phyloP scores from a whole-genome alignment of 1,284 basidiomycete species.

The Rhodotorula sp. region DNA sequence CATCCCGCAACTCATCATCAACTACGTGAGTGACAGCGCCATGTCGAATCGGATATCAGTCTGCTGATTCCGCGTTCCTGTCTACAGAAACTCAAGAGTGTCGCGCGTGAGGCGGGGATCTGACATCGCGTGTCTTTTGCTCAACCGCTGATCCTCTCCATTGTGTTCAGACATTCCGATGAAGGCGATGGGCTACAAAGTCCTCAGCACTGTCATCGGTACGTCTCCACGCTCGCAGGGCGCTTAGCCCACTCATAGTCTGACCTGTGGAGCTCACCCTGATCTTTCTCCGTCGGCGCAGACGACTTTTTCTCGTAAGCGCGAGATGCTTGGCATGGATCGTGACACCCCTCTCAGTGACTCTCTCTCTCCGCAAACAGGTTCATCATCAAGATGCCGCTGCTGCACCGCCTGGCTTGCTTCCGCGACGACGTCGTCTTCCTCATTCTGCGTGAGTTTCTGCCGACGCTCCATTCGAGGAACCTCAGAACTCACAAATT shows the following conservation, averaged over 20 bases:
- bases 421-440: constrained; percentile 58
- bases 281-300: background rate
- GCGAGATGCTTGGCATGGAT: background rate
- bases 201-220: constrained; percentile 24
- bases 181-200: constrained; percentile 76
- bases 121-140: too few relatives aligned
- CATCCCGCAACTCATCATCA: constrained; percentile 75
- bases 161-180: constrained; percentile 70
- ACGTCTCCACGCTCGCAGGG: background rate
- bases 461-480: background rate
- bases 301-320: constrained; percentile 40
- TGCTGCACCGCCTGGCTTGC: constrained; percentile 81
- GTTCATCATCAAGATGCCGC: constrained; percentile 90
- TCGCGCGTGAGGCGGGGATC: constrained; percentile 49
- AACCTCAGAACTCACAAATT: too few relatives aligned
- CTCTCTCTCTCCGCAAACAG: background rate
- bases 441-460: constrained; percentile 34
- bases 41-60: background rate
- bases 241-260: too few relatives aligned
- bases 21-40: constrained; percentile 19
- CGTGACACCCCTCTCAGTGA: too few relatives aligned
- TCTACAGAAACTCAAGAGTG: constrained; percentile 66
- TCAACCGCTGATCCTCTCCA: constrained; percentile 38
- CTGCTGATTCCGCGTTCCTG: background rate
- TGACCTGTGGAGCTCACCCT: background rate